Evolutionary conservation across 169 alveolate species (phyloP).

Genomic region (Blepharisma undulans): DNA sequence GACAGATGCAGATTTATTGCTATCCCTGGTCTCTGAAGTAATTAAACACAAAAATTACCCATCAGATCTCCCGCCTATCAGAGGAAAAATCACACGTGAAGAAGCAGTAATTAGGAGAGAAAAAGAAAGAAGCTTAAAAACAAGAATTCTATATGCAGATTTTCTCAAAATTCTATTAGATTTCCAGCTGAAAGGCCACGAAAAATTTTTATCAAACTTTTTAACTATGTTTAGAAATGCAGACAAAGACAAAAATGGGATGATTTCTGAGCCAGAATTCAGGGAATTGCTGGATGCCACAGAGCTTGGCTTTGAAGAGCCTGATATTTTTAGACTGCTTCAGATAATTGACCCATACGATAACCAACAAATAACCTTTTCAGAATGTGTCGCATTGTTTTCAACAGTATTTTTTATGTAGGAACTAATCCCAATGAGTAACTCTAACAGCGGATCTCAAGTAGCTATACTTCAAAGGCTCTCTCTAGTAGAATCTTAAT

Average conservation of each 20-base stretch:
- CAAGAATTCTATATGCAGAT: conserved; percentile 62
- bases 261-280: conserved; percentile 80
- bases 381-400: conserved; percentile 78
- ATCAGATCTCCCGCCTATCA: conserved; percentile 22
- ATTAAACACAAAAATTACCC: conserved; percentile 15
- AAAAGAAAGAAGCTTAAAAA: conserved; percentile 55
- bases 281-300: conserved; percentile 59
- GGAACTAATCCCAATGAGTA: conserved; percentile 3
- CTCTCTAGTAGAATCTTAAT: not conserved
- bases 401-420: conserved; percentile 24
- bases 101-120: conserved; percentile 45
- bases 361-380: conserved; percentile 79
- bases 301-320: conserved; percentile 62
- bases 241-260: conserved; percentile 82
- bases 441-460: not conserved
- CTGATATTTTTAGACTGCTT: conserved; percentile 65
- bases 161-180: conserved; percentile 80
- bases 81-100: conserved; percentile 82
- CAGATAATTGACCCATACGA: conserved; percentile 77
- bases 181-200: conserved; percentile 81
- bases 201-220: conserved; percentile 80
- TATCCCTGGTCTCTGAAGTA: conserved; percentile 49
- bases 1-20: conserved; percentile 75
- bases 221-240: conserved; percentile 69
- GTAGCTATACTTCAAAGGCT: not conserved